phyloP scores from a whole-genome alignment of 2,329 filamentous ascomycete species.

The Colletotrichum chrysophilum region DNA sequence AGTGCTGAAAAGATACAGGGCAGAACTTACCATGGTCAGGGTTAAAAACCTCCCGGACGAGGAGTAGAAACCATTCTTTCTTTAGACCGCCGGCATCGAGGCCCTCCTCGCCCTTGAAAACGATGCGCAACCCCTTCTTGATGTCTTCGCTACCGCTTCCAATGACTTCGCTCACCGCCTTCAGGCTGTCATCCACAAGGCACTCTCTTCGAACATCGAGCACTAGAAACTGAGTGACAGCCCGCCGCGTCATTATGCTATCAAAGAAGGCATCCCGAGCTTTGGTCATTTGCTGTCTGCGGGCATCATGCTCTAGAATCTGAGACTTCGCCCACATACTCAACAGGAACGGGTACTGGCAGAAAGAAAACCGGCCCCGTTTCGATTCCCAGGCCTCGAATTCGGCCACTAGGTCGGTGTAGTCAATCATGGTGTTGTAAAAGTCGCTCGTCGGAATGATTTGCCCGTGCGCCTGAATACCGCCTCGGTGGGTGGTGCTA shows the following conservation, averaged over 20 bases:
- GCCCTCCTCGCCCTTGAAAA: conserved; percentile 88
- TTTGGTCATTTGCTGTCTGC: conserved; percentile 87
- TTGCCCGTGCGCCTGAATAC: conserved; percentile 61
- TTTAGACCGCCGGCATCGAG: conserved; percentile 88
- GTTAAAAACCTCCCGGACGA: conserved; percentile 90
- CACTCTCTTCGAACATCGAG: conserved; percentile 83
- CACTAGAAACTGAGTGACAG: conserved; percentile 78
- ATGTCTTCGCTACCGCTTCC: conserved; percentile 82
- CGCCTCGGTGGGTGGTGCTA: conserved; percentile 38
- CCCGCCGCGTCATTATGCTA: conserved; percentile 78
- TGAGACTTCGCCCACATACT: conserved; percentile 93
- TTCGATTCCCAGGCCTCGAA: conserved; percentile 88
- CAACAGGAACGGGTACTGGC: conserved; percentile 89
- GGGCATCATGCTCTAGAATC: conserved; percentile 86
- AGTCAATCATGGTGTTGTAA: conserved; percentile 86
- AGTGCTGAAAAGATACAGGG: background rate
- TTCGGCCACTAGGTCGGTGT: conserved; percentile 82
- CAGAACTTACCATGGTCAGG: conserved; percentile 77
- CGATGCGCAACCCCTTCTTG: conserved; percentile 87
- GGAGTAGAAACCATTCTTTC: conserved; percentile 93
- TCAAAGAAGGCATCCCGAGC: conserved; percentile 91
- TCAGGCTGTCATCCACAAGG: conserved; percentile 86
- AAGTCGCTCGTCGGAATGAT: conserved; percentile 83
- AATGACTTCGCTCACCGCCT: conserved; percentile 83
- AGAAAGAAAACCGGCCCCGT: conserved; percentile 80